Evolutionary conservation across 345 rosid genomes (phyloP).

Genomic region (Melaleuca quinquenervia): DNA sequence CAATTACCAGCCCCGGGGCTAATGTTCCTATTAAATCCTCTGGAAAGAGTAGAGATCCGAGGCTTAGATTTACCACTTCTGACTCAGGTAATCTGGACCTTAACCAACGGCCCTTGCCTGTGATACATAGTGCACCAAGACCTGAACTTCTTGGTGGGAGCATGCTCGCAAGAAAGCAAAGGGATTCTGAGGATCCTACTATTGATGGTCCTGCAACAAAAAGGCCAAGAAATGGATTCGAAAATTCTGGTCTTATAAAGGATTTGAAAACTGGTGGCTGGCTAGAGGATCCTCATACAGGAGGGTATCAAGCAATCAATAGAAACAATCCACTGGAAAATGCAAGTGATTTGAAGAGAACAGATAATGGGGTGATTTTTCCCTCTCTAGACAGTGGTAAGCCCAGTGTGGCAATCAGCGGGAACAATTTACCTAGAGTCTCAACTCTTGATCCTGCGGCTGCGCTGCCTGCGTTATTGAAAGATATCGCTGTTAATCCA

Average conservation of each 20-base stretch:
- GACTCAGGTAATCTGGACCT: slow-evolving; percentile 29
- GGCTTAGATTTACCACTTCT: slow-evolving; percentile 56
- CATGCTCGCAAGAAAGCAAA: slow-evolving; percentile 51
- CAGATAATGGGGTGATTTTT: slow-evolving; percentile 26
- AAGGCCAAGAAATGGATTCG: slow-evolving; percentile 39
- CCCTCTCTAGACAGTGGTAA: slow-evolving; percentile 15
- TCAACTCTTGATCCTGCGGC: slow-evolving; percentile 13
- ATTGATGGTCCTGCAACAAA: slow-evolving; percentile 46
- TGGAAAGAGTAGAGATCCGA: slow-evolving; percentile 82
- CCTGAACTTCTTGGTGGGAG: slow-evolving; percentile 27
- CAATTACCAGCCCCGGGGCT: slow-evolving; percentile 17
- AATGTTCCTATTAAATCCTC: slow-evolving; percentile 34
- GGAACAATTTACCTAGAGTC: slow-evolving; percentile 24
- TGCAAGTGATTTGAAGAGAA: slow-evolving; percentile 23
- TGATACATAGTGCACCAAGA: slow-evolving; percentile 18
- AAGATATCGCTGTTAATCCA: slow-evolving; percentile 72
- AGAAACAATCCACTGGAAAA: slow-evolving; percentile 13
- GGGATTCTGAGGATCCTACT: slow-evolving; percentile 33
- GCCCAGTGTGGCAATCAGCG: slow-evolving; percentile 13
- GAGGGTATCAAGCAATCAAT: slow-evolving; percentile 17
- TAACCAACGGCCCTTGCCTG: slow-evolving; percentile 8
- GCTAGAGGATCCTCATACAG: slow-evolving; percentile 46
- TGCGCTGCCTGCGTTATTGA: slow-evolving; percentile 45
- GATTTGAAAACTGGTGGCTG: slow-evolving; percentile 56
- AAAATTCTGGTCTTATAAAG: slow-evolving; percentile 16